A percentile compares a stretch with the other conserved stretches of the same genome.
phyloP scores from a whole-genome alignment of 2,329 filamentous ascomycete species.

The Aspergillaceae sp. region DNA sequence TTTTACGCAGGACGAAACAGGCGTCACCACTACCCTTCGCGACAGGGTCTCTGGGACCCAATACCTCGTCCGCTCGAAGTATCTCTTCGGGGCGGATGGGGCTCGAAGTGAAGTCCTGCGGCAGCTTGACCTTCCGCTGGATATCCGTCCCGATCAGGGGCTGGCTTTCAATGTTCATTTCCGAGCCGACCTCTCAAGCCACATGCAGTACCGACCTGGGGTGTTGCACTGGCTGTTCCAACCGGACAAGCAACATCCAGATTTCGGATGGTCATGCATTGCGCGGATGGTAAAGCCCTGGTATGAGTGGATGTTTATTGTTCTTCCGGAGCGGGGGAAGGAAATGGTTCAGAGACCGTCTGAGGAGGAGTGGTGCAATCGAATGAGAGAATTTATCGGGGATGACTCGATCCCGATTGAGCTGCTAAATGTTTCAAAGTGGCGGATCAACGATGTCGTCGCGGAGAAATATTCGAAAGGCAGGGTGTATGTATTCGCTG shows the following conservation, averaged over 20 bases:
- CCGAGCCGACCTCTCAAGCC: slow-evolving; percentile 39
- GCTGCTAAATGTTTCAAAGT: slow-evolving; percentile 48
- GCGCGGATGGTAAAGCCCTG: slow-evolving; percentile 56
- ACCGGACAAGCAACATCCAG: slow-evolving; percentile 44
- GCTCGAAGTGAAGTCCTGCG: slow-evolving; percentile 39
- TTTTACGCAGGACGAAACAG: slow-evolving; percentile 20
- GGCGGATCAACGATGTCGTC: slow-evolving; percentile 55
- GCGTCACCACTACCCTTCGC: slow-evolving; percentile 21
- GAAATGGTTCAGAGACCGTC: slow-evolving; percentile 25
- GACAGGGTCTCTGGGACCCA: slow-evolving; percentile 29
- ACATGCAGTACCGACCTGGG: slow-evolving; percentile 39
- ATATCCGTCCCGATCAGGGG: slow-evolving; percentile 39
- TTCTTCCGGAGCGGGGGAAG: slow-evolving; percentile 35
- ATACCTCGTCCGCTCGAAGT: slow-evolving; percentile 45
- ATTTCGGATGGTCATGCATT: slow-evolving; percentile 44
- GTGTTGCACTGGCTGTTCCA: slow-evolving; percentile 55
- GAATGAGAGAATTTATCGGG: slow-evolving; percentile 46
- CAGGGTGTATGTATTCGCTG: slow-evolving; percentile 33
- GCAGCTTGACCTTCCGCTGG: slow-evolving; percentile 41
- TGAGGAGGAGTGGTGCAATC: slow-evolving; percentile 39
- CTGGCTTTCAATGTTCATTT: slow-evolving; percentile 44
- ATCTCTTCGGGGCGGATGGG: slow-evolving; percentile 53
- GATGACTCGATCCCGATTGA: slow-evolving; percentile 43
- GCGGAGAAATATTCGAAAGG: slow-evolving; percentile 48
- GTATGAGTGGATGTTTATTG: slow-evolving; percentile 54